Conservation (phyloP, 1,284 basidiomycete genomes). For the Singerocomus rubriflavus region DNA sequence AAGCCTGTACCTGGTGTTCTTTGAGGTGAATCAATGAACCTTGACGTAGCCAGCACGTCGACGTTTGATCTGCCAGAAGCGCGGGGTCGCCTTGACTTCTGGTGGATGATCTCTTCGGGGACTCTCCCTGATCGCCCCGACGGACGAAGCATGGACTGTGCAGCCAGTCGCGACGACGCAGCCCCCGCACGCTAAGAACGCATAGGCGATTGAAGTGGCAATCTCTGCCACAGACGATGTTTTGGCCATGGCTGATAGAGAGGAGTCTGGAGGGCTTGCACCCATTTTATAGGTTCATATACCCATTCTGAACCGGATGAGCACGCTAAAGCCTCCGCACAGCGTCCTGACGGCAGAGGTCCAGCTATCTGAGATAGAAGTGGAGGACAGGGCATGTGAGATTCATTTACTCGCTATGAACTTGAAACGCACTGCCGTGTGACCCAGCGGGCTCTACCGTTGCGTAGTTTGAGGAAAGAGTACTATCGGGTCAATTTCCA, state of each 20-base stretch:
- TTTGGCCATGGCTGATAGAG: background rate
- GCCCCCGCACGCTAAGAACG: slow-evolving; percentile 8
- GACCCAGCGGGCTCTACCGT: background rate
- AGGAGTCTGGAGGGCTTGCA: background rate
- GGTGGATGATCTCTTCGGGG: no score
- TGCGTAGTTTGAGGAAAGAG: background rate
- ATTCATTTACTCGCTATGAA: background rate
- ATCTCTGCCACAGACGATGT: background rate
- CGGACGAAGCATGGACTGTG: background rate
- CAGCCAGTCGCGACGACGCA: slow-evolving; percentile 2
- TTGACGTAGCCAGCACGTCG: background rate
- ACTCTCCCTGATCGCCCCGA: background rate
- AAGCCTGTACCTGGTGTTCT: background rate
- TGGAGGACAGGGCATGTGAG: no score
- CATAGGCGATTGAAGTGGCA: background rate
- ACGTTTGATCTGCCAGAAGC: background rate
- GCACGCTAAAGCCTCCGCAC: no score
- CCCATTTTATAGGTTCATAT: background rate
- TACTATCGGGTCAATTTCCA: no score
- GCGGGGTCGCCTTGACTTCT: background rate
- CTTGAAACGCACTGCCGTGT: background rate
- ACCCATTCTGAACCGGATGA: background rate
- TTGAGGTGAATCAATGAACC: background rate
- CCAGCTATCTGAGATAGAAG: background rate
- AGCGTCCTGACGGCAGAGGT: no score